Evolutionary conservation across 2,329 filamentous ascomycete species (phyloP).

Genomic region (Sordariomycetes sp.): DNA sequence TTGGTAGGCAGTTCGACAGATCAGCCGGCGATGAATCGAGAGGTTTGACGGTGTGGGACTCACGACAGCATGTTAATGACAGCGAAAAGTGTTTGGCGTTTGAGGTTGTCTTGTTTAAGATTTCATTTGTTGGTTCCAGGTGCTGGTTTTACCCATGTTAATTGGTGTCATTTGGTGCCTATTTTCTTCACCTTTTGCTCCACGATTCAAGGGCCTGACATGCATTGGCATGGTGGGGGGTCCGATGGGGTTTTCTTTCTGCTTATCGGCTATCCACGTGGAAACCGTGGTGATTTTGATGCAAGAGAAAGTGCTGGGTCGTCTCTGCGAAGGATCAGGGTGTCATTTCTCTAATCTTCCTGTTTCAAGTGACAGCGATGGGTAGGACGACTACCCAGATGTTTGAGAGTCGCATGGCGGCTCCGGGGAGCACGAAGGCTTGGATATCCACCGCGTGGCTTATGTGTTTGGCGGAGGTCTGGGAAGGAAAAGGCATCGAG

Average conservation of each 20-base stretch:
- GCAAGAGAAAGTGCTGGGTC: too few relatives aligned
- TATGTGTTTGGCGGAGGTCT: too few relatives aligned
- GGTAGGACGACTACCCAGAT: too few relatives aligned
- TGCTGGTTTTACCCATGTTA: neutral
- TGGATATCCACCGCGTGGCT: too few relatives aligned
- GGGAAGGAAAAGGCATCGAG: too few relatives aligned
- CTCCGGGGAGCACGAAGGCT: too few relatives aligned
- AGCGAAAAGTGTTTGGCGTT: neutral
- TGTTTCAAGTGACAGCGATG: too few relatives aligned
- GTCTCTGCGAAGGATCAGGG: too few relatives aligned
- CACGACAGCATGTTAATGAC: neutral
- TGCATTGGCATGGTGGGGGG: neutral
- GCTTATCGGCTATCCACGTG: too few relatives aligned
- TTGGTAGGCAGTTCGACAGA: neutral
- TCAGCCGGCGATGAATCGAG: neutral
- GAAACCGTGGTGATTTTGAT: too few relatives aligned
- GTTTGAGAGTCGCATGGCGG: too few relatives aligned
- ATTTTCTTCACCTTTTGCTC: neutral
- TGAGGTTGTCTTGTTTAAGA: neutral
- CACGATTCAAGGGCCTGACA: neutral
- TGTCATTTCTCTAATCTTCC: too few relatives aligned
- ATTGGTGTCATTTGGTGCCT: neutral
- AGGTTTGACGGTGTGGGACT: neutral
- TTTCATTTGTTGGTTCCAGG: neutral
- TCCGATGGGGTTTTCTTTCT: neutral